These are phyloP conservation scores for Eucalyptus lansdowneana DNA, from an alignment of 345 rosid genomes.

Conservation along the genomic window DNA sequence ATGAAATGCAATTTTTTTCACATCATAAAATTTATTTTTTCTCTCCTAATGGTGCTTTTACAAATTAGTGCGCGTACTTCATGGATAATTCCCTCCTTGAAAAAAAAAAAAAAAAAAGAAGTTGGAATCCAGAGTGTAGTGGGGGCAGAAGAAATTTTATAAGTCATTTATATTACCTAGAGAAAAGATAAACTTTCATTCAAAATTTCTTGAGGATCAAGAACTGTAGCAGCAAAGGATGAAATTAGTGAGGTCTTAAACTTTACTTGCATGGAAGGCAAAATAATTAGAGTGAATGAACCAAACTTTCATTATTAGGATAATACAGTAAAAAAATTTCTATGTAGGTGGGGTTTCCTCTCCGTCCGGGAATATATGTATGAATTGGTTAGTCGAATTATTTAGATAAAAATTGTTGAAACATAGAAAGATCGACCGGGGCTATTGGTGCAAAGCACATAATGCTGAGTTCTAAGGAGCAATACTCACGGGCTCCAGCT, in stretches of 20 bases:
- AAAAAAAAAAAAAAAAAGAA: too few relatives aligned
- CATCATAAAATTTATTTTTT: background rate
- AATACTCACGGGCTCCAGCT: too few relatives aligned
- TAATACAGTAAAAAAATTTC: accelerated
- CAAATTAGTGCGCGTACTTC: accelerated
- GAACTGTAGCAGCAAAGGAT: background rate
- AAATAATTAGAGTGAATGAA: background rate
- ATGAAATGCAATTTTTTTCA: background rate
- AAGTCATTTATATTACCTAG: background rate
- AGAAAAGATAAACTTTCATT: accelerated
- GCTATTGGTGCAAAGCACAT: too few relatives aligned
- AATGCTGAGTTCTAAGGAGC: too few relatives aligned
- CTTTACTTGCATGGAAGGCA: background rate
- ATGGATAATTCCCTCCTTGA: background rate
- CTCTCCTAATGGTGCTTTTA: background rate
- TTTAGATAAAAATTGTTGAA: too few relatives aligned
- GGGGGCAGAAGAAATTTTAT: too few relatives aligned
- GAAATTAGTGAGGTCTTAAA: background rate
- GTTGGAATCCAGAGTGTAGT: accelerated
- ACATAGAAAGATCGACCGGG: too few relatives aligned
- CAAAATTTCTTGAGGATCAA: too few relatives aligned
- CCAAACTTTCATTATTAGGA: background rate
- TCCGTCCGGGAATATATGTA: accelerated
- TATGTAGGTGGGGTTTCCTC: accelerated
- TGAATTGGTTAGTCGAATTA: too few relatives aligned